Evolutionary conservation across 331 rosid genomes (phyloP).

Genomic region (Ulmus americana): DNA sequence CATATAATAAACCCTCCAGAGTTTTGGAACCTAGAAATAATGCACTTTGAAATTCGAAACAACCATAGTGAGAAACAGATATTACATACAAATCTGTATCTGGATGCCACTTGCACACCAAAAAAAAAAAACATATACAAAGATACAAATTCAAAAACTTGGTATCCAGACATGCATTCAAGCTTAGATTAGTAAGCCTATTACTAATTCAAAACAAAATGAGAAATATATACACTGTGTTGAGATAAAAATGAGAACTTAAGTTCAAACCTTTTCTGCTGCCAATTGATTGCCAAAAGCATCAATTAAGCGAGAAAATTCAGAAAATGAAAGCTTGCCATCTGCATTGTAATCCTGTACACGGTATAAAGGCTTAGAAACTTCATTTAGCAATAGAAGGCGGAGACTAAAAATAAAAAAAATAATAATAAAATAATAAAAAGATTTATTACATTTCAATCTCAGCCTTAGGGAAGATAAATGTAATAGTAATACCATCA

Average conservation of each 20-base stretch:
- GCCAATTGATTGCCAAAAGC: slow-evolving; percentile 92
- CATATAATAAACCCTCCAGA: neutral
- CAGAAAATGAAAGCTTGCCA: slow-evolving; percentile 73
- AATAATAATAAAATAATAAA: too few relatives aligned
- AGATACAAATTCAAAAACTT: neutral
- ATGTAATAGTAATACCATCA: too few relatives aligned
- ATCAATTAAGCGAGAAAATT: slow-evolving; percentile 67
- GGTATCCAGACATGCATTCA: neutral
- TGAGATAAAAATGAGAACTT: slow-evolving; percentile 6
- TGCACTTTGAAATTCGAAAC: neutral
- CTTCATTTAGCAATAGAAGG: neutral
- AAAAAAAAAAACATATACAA: too few relatives aligned
- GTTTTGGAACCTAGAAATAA: neutral
- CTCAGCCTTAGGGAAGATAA: too few relatives aligned
- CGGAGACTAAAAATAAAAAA: neutral
- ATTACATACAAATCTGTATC: too few relatives aligned
- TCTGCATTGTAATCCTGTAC: slow-evolving; percentile 82
- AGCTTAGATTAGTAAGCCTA: neutral
- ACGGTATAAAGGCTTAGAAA: slow-evolving; percentile 20
- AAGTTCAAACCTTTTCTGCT: slow-evolving; percentile 54
- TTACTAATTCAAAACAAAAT: neutral
- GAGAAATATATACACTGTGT: neutral
- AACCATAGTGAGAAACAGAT: neutral
- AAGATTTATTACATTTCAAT: too few relatives aligned
- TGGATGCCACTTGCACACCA: too few relatives aligned